Evolutionary conservation across 1,284 basidiomycete species (phyloP).

Genomic region (Cryptococcus floricola): DNA sequence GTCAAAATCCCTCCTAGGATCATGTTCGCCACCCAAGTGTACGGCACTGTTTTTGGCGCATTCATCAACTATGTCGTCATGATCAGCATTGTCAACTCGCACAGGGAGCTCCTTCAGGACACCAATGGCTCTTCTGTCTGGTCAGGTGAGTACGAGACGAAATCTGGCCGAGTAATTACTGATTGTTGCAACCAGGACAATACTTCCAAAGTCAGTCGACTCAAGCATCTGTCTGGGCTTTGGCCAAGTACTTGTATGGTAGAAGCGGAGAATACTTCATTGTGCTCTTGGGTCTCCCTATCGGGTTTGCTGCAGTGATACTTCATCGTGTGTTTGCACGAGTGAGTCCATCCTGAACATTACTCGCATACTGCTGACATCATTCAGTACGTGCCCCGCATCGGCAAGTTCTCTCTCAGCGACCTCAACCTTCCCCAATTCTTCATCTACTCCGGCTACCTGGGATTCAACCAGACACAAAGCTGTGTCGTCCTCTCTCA

Average conservation of each 20-base stretch:
- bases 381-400: conserved; percentile 8
- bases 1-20: conserved; percentile 22
- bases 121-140: conserved; percentile 7
- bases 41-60: conserved; percentile 26
- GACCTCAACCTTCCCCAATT: conserved; percentile 19
- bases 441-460: conserved; percentile 14
- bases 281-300: conserved; percentile 15
- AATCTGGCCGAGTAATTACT: too few relatives aligned
- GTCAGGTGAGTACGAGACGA: too few relatives aligned
- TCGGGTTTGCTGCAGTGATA: conserved; percentile 16
- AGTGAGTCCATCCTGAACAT: background rate
- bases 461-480: conserved; percentile 18
- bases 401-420: conserved; percentile 8
- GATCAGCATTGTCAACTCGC: conserved; percentile 20
- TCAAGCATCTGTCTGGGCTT: conserved; percentile 11
- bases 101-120: conserved; percentile 22
- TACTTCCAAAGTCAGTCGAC: too few relatives aligned
- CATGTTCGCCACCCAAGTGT: conserved; percentile 22
- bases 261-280: conserved; percentile 7
- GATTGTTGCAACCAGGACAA: too few relatives aligned
- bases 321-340: conserved; percentile 11
- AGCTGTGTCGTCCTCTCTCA: conserved; percentile 18
- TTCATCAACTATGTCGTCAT: conserved; percentile 30
- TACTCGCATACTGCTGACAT: too few relatives aligned
- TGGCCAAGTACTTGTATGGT: conserved; percentile 17